Evolutionary conservation across 2,329 filamentous ascomycete genomes (phyloP), one percentile per base, ranked within the genome.

Genomic region (Fusarium sp.): DNA sequence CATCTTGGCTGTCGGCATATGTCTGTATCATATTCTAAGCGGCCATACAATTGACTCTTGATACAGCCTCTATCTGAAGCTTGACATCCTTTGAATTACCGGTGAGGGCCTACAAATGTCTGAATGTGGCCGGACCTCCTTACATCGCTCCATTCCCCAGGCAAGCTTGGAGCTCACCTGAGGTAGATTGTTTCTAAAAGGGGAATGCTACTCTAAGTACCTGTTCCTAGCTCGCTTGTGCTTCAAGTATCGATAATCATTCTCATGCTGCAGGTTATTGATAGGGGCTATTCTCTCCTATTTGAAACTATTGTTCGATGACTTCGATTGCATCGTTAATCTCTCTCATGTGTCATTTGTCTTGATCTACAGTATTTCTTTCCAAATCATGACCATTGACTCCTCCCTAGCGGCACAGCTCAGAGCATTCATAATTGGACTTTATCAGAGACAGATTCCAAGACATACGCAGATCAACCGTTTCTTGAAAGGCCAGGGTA

Each of bases 161-260:
- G n/a, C 44, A 52, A 64, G 64, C 53, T 56, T 63, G 53, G 58
- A 69, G 64, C 63, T 71, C 61, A 44, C 56, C 49, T 68, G 64
- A 56, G 39, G 53, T 35, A 69, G 64, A 41, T 59, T 72, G 68
- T 58, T 72, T 71, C 69, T 57, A 72, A 72, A 71, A 71, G 58
- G 69, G 69, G 69, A 71, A 72, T 64, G 65, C 45, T 72, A 72
- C 58, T 52, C 41, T 55, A 53, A 52, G 55, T 55, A 18, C 49
- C 42, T 36, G 49, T 61, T 52, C 62, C 36, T 53, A 38, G 49
- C 61, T 70, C 57, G 57, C 57, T 64, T 68, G 47, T 59, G 45
- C 65, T 68, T 68, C 65, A 68, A 57, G 39, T 39, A 41, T 68
- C 57, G 33, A 64, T 50, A 35, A 45, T 53, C 50, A 56, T 49